Percentiles rank a stretch among this genome's conserved stretches.
Evolutionary conservation across 257 asterid species (phyloP).

Genomic region (Striga asiatica): DNA sequence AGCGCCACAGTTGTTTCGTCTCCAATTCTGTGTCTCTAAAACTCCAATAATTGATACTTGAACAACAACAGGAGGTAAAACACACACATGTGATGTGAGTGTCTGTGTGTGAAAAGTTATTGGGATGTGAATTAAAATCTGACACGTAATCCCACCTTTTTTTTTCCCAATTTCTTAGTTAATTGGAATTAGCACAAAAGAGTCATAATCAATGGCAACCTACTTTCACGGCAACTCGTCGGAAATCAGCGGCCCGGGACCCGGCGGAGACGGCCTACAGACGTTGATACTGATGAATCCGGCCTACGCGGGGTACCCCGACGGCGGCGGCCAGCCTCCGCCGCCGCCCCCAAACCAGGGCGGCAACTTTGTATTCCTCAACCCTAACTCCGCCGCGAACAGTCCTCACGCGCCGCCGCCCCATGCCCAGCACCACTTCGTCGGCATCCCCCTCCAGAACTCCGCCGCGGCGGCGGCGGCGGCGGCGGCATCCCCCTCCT

Average conservation of each 20-base stretch:
- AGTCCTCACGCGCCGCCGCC: slow-evolving; percentile 59
- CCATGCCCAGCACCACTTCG: slow-evolving; percentile 54
- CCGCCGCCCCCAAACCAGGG: neutral
- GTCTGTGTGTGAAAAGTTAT: neutral
- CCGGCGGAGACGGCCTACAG: slow-evolving; percentile 67
- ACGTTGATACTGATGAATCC: slow-evolving; percentile 93
- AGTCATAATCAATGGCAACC: slow-evolving; percentile 48
- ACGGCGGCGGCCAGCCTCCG: slow-evolving; percentile 28
- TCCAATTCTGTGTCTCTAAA: neutral
- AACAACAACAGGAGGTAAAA: neutral
- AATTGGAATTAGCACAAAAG: neutral
- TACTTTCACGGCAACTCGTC: slow-evolving; percentile 75
- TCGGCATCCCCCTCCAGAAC: slow-evolving; percentile 58
- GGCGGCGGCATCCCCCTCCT: slow-evolving; percentile 20
- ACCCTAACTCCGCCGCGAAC: slow-evolving; percentile 34
- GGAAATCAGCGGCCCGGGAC: slow-evolving; percentile 48
- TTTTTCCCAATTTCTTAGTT: slow-evolving; percentile 4
- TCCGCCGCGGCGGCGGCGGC: slow-evolving; percentile 20
- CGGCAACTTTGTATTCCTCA: slow-evolving; percentile 55
- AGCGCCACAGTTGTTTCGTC: neutral
- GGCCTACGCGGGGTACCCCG: slow-evolving; percentile 71
- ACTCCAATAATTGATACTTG: neutral
- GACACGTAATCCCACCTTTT: slow-evolving; percentile 16
- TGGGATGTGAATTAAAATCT: no score
- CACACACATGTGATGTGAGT: neutral